phyloP scores from a whole-genome alignment of 148 eudicot genomes.

The Cornus controversa region DNA sequence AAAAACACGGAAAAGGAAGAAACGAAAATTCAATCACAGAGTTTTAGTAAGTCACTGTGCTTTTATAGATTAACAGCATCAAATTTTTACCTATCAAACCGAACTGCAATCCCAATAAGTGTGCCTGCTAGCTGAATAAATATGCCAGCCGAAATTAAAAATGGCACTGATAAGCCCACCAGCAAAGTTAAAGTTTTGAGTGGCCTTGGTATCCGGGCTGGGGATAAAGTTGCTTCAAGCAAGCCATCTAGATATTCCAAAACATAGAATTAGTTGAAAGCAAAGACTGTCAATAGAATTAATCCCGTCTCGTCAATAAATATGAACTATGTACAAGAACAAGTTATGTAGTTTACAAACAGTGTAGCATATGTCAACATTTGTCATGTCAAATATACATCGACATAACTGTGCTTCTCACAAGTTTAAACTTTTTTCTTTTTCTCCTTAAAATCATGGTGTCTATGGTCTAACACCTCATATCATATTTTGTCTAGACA shows the following conservation, averaged over 20 bases:
- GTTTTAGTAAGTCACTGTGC: neutral
- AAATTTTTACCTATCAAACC: constrained; percentile 71
- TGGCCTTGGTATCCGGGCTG: constrained; percentile 78
- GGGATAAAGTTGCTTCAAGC: constrained; percentile 94
- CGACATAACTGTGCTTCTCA: neutral
- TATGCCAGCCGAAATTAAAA: constrained; percentile 74
- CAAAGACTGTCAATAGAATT: neutral
- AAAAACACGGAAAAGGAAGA: neutral
- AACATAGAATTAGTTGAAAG: constrained; percentile 22
- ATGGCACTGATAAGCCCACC: constrained; percentile 68
- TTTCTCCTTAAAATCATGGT: neutral
- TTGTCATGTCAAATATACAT: neutral
- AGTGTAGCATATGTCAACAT: constrained; percentile 4
- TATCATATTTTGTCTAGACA: neutral
- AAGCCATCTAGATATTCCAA: constrained; percentile 67
- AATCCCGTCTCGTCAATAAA: neutral
- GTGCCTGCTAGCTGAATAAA: constrained; percentile 56
- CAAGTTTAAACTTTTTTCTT: neutral
- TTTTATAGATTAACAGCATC: neutral
- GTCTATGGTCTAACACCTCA: neutral
- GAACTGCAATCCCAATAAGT: constrained; percentile 69
- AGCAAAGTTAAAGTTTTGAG: constrained; percentile 76
- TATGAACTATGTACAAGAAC: neutral
- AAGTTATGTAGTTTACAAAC: neutral
- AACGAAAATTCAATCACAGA: neutral